A percentile compares a stretch with the other conserved stretches of the same genome.
Evolutionary conservation across 176 grass and related monocot species (phyloP).

Genomic region (Eragrostis nindensis): DNA sequence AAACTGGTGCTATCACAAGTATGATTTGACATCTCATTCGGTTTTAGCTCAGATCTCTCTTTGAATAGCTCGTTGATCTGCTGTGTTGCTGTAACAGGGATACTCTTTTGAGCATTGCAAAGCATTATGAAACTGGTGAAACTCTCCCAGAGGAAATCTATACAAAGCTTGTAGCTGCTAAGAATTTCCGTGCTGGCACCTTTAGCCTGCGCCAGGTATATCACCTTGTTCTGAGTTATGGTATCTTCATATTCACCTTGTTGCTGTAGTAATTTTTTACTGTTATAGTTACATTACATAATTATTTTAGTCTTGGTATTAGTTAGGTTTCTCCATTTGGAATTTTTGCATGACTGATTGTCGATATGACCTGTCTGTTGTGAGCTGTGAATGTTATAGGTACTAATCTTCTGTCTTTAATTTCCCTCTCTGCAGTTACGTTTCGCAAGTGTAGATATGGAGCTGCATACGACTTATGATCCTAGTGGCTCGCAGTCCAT

Average conservation of each 20-base stretch:
- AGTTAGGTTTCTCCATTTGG: neutral
- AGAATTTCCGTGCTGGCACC: conserved; percentile 96
- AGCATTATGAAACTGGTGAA: conserved; percentile 92
- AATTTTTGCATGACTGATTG: neutral
- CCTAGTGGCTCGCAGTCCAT: conserved; percentile 67
- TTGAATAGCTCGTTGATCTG: neutral
- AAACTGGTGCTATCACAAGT: conserved; percentile 99
- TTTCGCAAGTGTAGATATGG: conserved; percentile 88
- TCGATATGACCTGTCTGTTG: neutral
- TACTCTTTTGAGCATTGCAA: conserved; percentile 94
- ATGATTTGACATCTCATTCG: conserved; percentile 21
- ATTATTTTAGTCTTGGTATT: neutral
- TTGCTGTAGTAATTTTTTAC: neutral
- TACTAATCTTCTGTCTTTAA: neutral
- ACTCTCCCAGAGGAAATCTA: conserved; percentile 94
- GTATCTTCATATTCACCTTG: conserved; percentile 2
- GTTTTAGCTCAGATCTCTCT: conserved; percentile 17
- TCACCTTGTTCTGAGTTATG: neutral
- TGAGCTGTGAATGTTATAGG: neutral
- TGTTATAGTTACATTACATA: conserved; percentile 8
- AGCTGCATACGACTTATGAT: conserved; percentile 81
- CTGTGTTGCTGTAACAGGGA: conserved; percentile 59
- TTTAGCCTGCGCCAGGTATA: conserved; percentile 85
- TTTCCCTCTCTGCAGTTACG: conserved; percentile 65
- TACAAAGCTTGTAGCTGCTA: conserved; percentile 89